phyloP scores from a whole-genome alignment of 331 rosid genomes.

The Stylosanthes scabra region DNA sequence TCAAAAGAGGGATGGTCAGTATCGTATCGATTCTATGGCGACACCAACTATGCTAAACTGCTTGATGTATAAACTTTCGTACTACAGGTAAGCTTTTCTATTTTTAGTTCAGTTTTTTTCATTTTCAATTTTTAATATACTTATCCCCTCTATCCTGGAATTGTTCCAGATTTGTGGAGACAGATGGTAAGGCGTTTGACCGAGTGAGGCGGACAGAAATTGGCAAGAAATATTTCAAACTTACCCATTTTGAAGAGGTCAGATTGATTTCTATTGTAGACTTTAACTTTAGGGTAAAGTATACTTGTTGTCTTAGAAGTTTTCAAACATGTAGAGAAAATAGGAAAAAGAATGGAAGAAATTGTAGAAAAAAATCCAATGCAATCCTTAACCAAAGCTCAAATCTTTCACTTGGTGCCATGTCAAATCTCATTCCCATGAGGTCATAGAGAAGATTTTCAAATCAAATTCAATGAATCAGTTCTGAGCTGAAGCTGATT shows the following conservation, averaged over 20 bases:
- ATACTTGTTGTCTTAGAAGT: too few species aligned
- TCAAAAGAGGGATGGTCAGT: slow-evolving; percentile 93
- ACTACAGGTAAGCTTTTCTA: slow-evolving; percentile 77
- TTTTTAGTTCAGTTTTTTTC: slow-evolving; percentile 21
- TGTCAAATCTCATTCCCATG: too few species aligned
- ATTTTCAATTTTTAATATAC: slow-evolving; percentile 33
- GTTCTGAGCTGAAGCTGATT: too few species aligned
- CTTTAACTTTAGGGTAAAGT: too few species aligned
- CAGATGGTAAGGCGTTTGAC: slow-evolving; percentile 94
- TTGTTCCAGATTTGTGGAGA: slow-evolving; percentile 87
- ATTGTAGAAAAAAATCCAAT: too few species aligned
- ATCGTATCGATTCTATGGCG: slow-evolving; percentile 92
- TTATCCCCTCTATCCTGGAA: slow-evolving; percentile 28
- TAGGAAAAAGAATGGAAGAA: too few species aligned
- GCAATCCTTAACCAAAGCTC: too few species aligned
- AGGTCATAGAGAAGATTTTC: too few species aligned
- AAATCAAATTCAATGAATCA: too few species aligned
- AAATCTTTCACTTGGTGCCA: too few species aligned
- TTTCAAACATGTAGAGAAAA: too few species aligned
- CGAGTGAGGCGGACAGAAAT: slow-evolving; percentile 96
- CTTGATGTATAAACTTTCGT: slow-evolving; percentile 98
- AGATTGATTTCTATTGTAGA: slow-evolving; percentile 29
- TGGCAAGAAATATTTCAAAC: slow-evolving; percentile 94
- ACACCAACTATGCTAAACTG: slow-evolving; percentile 95
- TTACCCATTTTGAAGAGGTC: slow-evolving; percentile 97